Base-by-base conservation (phyloP, 2,329 filamentous ascomycete species). In the Botrytis paeoniae region DNA sequence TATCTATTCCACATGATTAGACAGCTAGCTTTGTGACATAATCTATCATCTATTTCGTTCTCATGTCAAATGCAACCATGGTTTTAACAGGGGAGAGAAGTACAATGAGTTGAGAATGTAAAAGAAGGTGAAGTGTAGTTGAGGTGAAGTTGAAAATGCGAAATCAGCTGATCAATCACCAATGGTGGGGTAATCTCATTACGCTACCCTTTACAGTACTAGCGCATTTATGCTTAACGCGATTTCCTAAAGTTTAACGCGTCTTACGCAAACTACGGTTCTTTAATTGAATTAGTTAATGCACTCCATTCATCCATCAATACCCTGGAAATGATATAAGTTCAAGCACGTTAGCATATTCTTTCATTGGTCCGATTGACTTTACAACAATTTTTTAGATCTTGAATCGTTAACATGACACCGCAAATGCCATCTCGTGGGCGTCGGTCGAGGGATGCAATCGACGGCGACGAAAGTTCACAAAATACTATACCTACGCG, bases 381-480 rank as follows among this genome's bases (percentile, higher is more conserved):
- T 54, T 70, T 3, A n/a, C n/a, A n/a, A 70, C 25, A 57, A 25
- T 16, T 25, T 1, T 29, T 16, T 35, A 12, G 22, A 39, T 29
- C 45, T 45, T 18, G 18, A 25, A 22, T 29, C 35, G 43, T 65
- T 29, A 62, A 45, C 7, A 76, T 75, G 75, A 48, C 73, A 61
- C 69, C 73, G 41, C 57, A 61, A 70, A 62, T 51, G 14, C 57
- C 69, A 37, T 69, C 73, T 60, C 48, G 71, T 60, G 64, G 73
- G 14, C 75, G 77, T 35, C 74, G 78, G 43, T 70, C 65, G 29
- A 74, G 79, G 51, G 73, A 74, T 8, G 72, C 76, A 57, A 75
- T 78, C 41, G 79, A 79, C 66, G 77, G 76, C 29, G 78, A 78
- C 2, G 77, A 77, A 74, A 69, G 45, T 51, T 77, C 76, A 4